These are phyloP conservation scores for Geotrichum europaeum DNA, from an alignment of 1,139 yeast species.

Conservation along the genomic window DNA sequence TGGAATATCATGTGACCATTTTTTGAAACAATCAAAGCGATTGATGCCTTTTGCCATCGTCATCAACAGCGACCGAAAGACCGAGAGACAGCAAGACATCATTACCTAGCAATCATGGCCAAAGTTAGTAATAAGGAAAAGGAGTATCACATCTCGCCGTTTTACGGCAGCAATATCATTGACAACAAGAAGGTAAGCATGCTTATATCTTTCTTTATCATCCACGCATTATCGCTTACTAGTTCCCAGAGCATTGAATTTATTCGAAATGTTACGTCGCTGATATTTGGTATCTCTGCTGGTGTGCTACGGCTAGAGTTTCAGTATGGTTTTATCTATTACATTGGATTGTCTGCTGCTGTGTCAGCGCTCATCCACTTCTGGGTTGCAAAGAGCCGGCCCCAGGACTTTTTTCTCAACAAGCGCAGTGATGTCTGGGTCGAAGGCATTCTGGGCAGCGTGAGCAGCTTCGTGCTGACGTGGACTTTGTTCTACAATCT, in stretches of 20 bases:
- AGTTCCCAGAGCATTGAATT: constrained; percentile 38
- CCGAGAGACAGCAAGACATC: neutral
- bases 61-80: neutral
- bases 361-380: constrained; percentile 42
- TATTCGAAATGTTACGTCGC: constrained; percentile 59
- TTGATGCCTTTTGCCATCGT: neutral
- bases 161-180: constrained; percentile 10
- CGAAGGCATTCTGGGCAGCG: constrained; percentile 50
- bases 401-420: constrained; percentile 44
- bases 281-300: constrained; percentile 62
- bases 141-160: constrained; percentile 14
- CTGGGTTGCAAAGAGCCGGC: constrained; percentile 41
- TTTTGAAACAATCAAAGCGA: neutral
- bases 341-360: constrained; percentile 44
- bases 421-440: constrained; percentile 55
- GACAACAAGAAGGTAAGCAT: constrained; percentile 14
- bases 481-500: constrained; percentile 81
- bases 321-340: constrained; percentile 54
- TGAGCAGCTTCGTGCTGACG: constrained; percentile 71
- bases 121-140: constrained; percentile 8
- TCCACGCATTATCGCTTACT: neutral
- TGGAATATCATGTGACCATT: neutral
- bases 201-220: neutral
- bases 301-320: constrained; percentile 71
- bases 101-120: neutral